phyloP scores from a whole-genome alignment of 768 basidiomycete genomes.

The Exsudoporus frostii region DNA sequence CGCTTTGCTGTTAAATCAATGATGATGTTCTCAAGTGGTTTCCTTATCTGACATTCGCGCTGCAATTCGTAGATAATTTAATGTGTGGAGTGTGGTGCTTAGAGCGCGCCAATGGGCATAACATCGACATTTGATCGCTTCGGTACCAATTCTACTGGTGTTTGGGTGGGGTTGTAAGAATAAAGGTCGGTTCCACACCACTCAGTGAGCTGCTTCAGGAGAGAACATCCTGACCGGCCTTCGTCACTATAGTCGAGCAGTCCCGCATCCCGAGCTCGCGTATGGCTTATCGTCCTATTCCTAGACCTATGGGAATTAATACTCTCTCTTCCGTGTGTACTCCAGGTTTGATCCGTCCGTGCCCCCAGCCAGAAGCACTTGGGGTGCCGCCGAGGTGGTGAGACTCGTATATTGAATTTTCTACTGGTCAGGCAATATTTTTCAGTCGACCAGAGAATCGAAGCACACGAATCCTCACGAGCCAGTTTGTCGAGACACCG shows the following conservation, averaged over 20 bases:
- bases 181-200: not conserved
- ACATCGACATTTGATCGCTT: not conserved
- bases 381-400: not conserved
- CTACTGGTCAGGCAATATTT: no score
- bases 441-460: not conserved
- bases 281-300: not conserved
- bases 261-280: not conserved
- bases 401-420: not conserved
- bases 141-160: not conserved
- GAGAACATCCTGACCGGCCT: not conserved
- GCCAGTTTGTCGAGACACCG: not conserved
- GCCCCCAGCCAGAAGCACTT: no score
- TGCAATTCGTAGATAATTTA: not conserved
- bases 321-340: not conserved
- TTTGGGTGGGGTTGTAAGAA: no score
- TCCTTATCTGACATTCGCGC: not conserved
- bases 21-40: not conserved
- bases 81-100: not conserved
- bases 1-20: not conserved
- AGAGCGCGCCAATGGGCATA: not conserved
- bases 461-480: not conserved
- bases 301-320: not conserved
- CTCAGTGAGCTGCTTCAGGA: not conserved
- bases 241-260: not conserved
- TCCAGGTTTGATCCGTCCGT: not conserved